Percentiles rank a stretch among this genome's conserved stretches.
phyloP scores from a whole-genome alignment of 2,329 filamentous ascomycete genomes.

The Fusarium floridanum region DNA sequence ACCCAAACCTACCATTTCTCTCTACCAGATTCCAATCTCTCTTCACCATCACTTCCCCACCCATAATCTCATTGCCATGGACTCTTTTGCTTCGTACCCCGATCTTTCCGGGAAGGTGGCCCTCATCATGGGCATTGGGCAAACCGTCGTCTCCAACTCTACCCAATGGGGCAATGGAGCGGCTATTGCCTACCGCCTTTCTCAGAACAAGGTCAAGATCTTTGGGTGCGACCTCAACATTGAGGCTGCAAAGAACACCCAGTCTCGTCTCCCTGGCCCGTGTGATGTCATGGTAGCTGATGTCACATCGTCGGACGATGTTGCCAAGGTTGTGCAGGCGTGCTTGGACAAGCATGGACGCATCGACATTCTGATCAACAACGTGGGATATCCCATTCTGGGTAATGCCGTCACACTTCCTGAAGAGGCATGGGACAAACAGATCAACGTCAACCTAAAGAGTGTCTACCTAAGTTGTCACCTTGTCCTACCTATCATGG shows the following conservation, averaged over 20 bases:
- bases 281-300: neutral
- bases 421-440: neutral
- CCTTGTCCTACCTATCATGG: conserved; percentile 22
- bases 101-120: neutral
- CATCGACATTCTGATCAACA: conserved; percentile 16
- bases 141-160: neutral
- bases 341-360: conserved; percentile 14
- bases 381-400: neutral
- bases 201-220: conserved; percentile 1
- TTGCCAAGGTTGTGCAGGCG: neutral
- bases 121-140: neutral
- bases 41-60: neutral
- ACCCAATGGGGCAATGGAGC: conserved; percentile 14
- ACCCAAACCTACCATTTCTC: neutral
- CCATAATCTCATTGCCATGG: neutral
- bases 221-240: conserved; percentile 12
- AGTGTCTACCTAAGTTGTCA: conserved; percentile 24
- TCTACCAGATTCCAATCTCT: neutral
- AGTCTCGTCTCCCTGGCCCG: neutral
- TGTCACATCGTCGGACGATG: neutral
- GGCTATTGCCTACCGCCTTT: conserved; percentile 2
- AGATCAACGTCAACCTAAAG: conserved; percentile 24
- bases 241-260: neutral
- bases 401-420: neutral
- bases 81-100: neutral